These are phyloP conservation scores for Debaryomyces prosopidis DNA, from an alignment of 805 yeast genomes.

Conservation along the genomic window DNA sequence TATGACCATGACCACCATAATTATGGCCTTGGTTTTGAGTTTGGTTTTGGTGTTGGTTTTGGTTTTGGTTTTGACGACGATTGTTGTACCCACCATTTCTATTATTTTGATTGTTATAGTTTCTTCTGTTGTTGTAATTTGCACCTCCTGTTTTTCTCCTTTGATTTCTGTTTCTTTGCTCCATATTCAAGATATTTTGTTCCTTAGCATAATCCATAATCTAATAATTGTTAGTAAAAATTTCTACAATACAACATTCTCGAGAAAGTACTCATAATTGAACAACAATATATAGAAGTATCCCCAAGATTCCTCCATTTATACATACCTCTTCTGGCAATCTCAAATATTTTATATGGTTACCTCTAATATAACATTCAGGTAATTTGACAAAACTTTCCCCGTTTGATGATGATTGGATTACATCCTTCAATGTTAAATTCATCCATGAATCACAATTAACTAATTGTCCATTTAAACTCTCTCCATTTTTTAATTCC, in stretches of 20 bases:
- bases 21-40: background rate
- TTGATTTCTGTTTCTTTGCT: slow-evolving; percentile 48
- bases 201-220: slow-evolving; percentile 75
- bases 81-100: slow-evolving; percentile 11
- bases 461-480: slow-evolving; percentile 77
- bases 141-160: slow-evolving; percentile 38
- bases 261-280: background rate
- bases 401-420: slow-evolving; percentile 63
- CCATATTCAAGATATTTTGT: slow-evolving; percentile 53
- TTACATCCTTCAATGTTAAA: slow-evolving; percentile 74
- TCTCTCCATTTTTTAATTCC: slow-evolving; percentile 90
- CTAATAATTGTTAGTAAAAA: slow-evolving; percentile 10
- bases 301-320: background rate
- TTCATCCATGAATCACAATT: slow-evolving; percentile 98
- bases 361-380: slow-evolving; percentile 83
- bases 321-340: slow-evolving; percentile 58
- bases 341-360: slow-evolving; percentile 75
- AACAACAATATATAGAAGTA: background rate
- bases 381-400: slow-evolving; percentile 61
- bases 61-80: slow-evolving; percentile 11
- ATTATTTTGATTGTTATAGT: slow-evolving; percentile 22
- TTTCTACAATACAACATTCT: background rate
- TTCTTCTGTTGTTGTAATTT: slow-evolving; percentile 28
- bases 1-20: background rate
- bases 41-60: slow-evolving; percentile 5